A percentile compares a stretch with the other conserved stretches of the same genome.
Conservation (phyloP, 495 filamentous ascomycete species). For the Glutinoglossum americanum region DNA sequence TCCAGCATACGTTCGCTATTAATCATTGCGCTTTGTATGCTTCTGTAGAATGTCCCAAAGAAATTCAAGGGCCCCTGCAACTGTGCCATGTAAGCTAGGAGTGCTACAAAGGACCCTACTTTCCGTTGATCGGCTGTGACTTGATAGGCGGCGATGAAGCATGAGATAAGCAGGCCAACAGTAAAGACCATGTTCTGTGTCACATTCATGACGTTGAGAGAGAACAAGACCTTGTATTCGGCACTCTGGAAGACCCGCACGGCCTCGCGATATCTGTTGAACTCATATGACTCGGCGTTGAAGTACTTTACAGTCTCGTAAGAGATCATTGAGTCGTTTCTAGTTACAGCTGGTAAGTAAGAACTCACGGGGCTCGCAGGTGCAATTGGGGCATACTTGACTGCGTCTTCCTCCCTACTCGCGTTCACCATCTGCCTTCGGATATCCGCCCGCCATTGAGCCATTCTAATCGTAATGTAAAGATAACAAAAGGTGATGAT, state of each 20-base stretch:
- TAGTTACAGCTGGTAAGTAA: conserved; percentile 11
- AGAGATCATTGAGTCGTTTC: conserved; percentile 89
- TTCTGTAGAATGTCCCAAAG: conserved; percentile 94
- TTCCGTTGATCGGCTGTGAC: conserved; percentile 46
- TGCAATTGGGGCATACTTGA: conserved; percentile 32
- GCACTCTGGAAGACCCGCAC: conserved; percentile 65
- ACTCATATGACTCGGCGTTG: conserved; percentile 89
- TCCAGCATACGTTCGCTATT: conserved; percentile 89
- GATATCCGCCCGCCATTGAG: conserved; percentile 77
- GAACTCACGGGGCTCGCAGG: neutral
- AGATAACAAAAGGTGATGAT: conserved; percentile 92
- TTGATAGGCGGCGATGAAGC: conserved; percentile 77
- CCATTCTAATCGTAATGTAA: conserved; percentile 88
- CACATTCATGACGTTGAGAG: conserved; percentile 82
- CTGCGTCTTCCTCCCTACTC: conserved; percentile 81
- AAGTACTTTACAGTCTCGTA: conserved; percentile 99
- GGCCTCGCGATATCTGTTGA: conserved; percentile 59
- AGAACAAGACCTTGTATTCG: conserved; percentile 73
- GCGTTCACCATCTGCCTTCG: conserved; percentile 85
- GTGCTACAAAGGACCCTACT: conserved; percentile 58
- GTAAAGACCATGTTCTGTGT: conserved; percentile 88
- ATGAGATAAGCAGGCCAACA: conserved; percentile 59
- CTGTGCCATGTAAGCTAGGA: conserved; percentile 82
- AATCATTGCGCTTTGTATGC: conserved; percentile 90
- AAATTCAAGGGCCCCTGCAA: conserved; percentile 87